Conservation (phyloP, 176 grass and related monocot genomes). For the Raddia distichophylla region DNA sequence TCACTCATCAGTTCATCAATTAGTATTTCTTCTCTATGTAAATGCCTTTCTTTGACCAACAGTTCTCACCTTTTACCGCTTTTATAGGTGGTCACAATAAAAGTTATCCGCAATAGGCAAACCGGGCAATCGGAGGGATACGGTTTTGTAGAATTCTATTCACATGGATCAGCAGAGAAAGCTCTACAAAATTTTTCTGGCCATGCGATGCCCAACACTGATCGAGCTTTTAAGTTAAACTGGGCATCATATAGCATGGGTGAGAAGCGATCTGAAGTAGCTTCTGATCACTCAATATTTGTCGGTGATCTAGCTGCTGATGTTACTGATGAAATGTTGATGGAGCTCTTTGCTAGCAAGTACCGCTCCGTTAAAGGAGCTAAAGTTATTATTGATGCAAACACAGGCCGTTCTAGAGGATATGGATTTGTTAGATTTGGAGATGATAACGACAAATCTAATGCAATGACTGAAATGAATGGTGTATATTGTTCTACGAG, state of each 20-base stretch:
- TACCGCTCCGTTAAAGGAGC: slow-evolving; percentile 61
- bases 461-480: slow-evolving; percentile 71
- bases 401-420: slow-evolving; percentile 66
- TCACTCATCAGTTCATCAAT: background rate
- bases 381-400: slow-evolving; percentile 76
- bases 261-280: slow-evolving; percentile 61
- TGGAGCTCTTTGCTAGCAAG: slow-evolving; percentile 62
- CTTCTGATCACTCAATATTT: slow-evolving; percentile 75
- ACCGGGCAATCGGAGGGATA: slow-evolving; percentile 73
- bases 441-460: slow-evolving; percentile 59
- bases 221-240: slow-evolving; percentile 69
- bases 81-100: slow-evolving; percentile 63
- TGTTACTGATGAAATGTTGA: slow-evolving; percentile 68
- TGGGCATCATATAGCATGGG: slow-evolving; percentile 76
- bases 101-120: slow-evolving; percentile 76
- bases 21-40: background rate
- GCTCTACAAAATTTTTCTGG: slow-evolving; percentile 68
- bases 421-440: slow-evolving; percentile 78
- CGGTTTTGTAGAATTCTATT: slow-evolving; percentile 72
- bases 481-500: slow-evolving; percentile 67
- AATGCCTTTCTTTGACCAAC: slow-evolving; percentile 8
- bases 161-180: slow-evolving; percentile 63
- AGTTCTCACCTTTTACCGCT: slow-evolving; percentile 19
- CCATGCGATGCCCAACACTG: slow-evolving; percentile 66
- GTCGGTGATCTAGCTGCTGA: slow-evolving; percentile 72